Evolutionary conservation across 2,329 filamentous ascomycete species (phyloP).

Genomic region (Teratosphaeria zuluensis): DNA sequence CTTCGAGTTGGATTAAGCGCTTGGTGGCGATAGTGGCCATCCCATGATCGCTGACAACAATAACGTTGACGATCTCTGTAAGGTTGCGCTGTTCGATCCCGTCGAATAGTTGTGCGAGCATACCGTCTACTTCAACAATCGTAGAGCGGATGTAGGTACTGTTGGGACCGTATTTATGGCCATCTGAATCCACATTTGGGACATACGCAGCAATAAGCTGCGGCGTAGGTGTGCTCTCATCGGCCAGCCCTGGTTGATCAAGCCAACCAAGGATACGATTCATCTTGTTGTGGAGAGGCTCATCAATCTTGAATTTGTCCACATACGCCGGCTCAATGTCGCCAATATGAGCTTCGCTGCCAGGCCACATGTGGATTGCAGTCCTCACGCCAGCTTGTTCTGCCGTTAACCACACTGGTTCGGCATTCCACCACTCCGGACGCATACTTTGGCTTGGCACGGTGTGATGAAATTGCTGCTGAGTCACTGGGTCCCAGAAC

Average conservation of each 20-base stretch:
- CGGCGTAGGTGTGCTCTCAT: constrained; percentile 50
- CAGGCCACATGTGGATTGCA: constrained; percentile 98
- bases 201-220: constrained; percentile 93
- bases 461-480: constrained; percentile 82
- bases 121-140: constrained; percentile 68
- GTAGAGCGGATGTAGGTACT: constrained; percentile 79
- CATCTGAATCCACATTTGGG: constrained; percentile 78
- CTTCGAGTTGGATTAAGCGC: constrained; percentile 79
- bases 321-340: constrained; percentile 67
- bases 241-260: constrained; percentile 56
- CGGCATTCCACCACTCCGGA: constrained; percentile 86
- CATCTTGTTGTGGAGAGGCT: constrained; percentile 66
- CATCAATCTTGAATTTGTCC: constrained; percentile 74
- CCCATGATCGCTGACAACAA: constrained; percentile 95
- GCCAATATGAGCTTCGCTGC: constrained; percentile 68
- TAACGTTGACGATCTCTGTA: constrained; percentile 80
- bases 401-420: constrained; percentile 89
- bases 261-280: constrained; percentile 70
- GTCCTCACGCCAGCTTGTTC: constrained; percentile 69
- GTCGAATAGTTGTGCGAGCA: constrained; percentile 67
- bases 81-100: constrained; percentile 75
- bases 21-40: constrained; percentile 87
- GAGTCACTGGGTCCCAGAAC: constrained; percentile 75
- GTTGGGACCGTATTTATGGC: constrained; percentile 85
- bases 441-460: constrained; percentile 66